phyloP scores from a whole-genome alignment of 495 filamentous ascomycete species.

The Daldinia concentrica region DNA sequence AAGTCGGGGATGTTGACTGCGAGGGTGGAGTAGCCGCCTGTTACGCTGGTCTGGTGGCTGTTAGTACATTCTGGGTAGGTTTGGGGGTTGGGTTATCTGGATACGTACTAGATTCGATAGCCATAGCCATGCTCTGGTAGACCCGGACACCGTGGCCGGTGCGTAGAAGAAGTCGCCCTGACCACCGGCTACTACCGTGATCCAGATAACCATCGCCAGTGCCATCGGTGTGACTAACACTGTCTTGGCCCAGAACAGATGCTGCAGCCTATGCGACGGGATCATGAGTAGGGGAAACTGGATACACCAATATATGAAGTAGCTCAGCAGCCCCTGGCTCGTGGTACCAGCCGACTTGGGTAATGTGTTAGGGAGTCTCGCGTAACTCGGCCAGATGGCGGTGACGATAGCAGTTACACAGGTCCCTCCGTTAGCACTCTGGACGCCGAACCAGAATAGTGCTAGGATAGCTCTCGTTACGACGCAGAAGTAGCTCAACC shows the following conservation, averaged over 20 bases:
- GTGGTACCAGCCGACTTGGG: slow-evolving; percentile 66
- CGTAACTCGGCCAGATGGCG: slow-evolving; percentile 72
- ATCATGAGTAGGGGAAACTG: slow-evolving; percentile 64
- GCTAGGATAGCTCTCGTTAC: slow-evolving; percentile 69
- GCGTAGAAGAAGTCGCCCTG: slow-evolving; percentile 55
- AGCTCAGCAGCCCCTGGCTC: slow-evolving; percentile 67
- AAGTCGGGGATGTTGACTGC: slow-evolving; percentile 46
- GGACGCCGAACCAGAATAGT: slow-evolving; percentile 76
- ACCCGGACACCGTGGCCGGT: slow-evolving; percentile 49
- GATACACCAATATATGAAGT: slow-evolving; percentile 66
- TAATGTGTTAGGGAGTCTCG: slow-evolving; percentile 61
- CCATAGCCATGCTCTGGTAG: slow-evolving; percentile 49
- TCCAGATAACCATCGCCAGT: slow-evolving; percentile 63
- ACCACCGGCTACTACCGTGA: slow-evolving; percentile 56
- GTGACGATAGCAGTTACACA: slow-evolving; percentile 71
- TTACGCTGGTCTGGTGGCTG: slow-evolving; percentile 41
- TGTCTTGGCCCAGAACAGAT: slow-evolving; percentile 64
- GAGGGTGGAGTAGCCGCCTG: slow-evolving; percentile 45
- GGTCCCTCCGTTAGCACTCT: slow-evolving; percentile 71
- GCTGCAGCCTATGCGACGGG: slow-evolving; percentile 63
- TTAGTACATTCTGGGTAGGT: not conserved
- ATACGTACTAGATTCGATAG: slow-evolving; percentile 41
- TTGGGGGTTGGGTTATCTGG: not conserved
- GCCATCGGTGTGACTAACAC: slow-evolving; percentile 61
- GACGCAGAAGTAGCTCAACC: slow-evolving; percentile 71